Percentiles rank a stretch among this genome's conserved stretches.
Conservation (phyloP, 2,329 filamentous ascomycete genomes). For the Curvularia hawaiiensis region DNA sequence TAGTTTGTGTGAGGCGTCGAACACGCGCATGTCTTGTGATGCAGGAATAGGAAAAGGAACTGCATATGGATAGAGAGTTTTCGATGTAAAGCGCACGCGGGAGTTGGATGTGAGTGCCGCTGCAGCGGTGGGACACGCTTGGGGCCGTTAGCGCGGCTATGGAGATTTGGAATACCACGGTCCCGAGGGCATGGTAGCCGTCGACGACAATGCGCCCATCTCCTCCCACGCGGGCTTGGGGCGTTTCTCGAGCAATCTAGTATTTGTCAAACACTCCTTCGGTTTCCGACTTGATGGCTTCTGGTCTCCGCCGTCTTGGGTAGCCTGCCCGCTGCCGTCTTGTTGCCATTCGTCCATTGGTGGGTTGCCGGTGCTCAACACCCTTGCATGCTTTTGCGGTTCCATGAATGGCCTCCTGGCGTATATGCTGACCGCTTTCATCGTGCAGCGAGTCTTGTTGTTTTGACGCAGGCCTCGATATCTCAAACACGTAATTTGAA, state of each 20-base stretch:
- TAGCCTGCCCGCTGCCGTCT: not conserved
- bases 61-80: slow-evolving; percentile 6
- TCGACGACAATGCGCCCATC: slow-evolving; percentile 5
- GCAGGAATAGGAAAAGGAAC: slow-evolving; percentile 1
- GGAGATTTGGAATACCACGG: slow-evolving; percentile 39
- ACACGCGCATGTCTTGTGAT: not conserved
- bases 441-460: not conserved
- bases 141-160: slow-evolving; percentile 25
- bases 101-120: slow-evolving; percentile 13
- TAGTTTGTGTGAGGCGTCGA: not conserved
- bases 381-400: slow-evolving; percentile 3
- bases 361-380: slow-evolving; percentile 1
- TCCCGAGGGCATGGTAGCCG: slow-evolving; percentile 19
- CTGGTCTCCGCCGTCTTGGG: slow-evolving; percentile 7
- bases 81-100: slow-evolving; percentile 13
- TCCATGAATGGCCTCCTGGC: not conserved
- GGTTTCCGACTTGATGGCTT: slow-evolving; percentile 4
- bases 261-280: slow-evolving; percentile 28
- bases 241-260: not conserved
- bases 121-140: slow-evolving; percentile 15
- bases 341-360: slow-evolving; percentile 23
- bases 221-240: slow-evolving; percentile 6
- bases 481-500: slow-evolving; percentile 1
- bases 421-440: not conserved
- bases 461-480: slow-evolving; percentile 1